These are phyloP conservation scores for Petunia axillaris DNA, from an alignment of 257 asterid genomes.

Conservation along the genomic window DNA sequence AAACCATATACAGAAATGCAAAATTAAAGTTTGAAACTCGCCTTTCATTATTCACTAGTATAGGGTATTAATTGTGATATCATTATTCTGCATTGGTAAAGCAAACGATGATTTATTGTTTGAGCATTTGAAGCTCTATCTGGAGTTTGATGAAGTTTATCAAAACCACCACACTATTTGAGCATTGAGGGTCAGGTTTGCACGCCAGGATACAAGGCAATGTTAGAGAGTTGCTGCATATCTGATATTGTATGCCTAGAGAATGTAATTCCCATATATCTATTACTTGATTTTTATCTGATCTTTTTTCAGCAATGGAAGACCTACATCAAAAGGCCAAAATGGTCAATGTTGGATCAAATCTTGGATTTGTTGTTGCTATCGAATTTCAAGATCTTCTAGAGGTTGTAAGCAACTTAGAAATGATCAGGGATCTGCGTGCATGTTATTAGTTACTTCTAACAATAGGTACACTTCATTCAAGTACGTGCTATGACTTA, in stretches of 20 bases:
- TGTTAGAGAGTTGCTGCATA: background rate
- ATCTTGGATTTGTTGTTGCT: slow-evolving; percentile 91
- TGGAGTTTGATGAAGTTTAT: no score
- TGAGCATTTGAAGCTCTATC: no score
- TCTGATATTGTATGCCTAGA: background rate
- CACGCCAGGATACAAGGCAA: no score
- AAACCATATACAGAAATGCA: no score
- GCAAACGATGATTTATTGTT: no score
- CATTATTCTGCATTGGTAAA: no score
- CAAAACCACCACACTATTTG: no score
- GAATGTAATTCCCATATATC: background rate
- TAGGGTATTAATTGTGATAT: no score
- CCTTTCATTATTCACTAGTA: no score
- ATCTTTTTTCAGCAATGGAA: slow-evolving; percentile 63
- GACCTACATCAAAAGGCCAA: slow-evolving; percentile 62
- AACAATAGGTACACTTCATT: background rate
- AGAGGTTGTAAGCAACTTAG: slow-evolving; percentile 59
- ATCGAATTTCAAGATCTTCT: slow-evolving; percentile 72
- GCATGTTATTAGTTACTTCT: background rate
- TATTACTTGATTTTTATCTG: background rate
- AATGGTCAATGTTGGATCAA: slow-evolving; percentile 82
- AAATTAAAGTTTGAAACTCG: no score
- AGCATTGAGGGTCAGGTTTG: no score
- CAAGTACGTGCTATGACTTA: background rate
- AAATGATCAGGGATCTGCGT: slow-evolving; percentile 7